A percentile compares a stretch with the other conserved stretches of the same genome.
phyloP scores from a whole-genome alignment of 2,329 filamentous ascomycete species.

The Cercospora sojina region DNA sequence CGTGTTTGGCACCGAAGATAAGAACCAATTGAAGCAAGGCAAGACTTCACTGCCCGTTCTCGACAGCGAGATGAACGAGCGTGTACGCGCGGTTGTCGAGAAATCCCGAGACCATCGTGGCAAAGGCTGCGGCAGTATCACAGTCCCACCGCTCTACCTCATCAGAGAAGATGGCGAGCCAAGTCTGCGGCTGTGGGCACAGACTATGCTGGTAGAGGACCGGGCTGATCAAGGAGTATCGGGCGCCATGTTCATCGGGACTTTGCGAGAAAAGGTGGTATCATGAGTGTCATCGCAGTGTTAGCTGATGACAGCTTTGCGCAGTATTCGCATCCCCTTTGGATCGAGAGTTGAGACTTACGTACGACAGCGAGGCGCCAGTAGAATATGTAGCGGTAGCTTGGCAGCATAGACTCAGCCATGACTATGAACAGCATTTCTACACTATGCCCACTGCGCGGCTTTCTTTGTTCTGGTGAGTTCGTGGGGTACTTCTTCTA shows the following conservation, averaged over 20 bases:
- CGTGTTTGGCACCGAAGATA: constrained; percentile 85
- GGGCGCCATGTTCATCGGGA: constrained; percentile 88
- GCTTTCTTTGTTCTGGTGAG: background rate
- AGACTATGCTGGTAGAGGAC: constrained; percentile 93
- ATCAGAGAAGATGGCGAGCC: constrained; percentile 95
- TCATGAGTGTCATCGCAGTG: constrained; percentile 24
- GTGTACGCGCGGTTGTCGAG: constrained; percentile 81
- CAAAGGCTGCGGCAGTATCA: constrained; percentile 87
- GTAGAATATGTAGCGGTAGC: background rate
- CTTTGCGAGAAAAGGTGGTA: constrained; percentile 86
- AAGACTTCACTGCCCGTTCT: constrained; percentile 84
- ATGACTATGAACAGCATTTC: constrained; percentile 3
- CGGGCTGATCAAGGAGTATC: constrained; percentile 91
- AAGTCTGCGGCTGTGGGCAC: constrained; percentile 91
- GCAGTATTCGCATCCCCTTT: background rate
- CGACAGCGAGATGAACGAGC: constrained; percentile 95
- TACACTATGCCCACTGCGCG: background rate
- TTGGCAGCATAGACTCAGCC: constrained; percentile 10
- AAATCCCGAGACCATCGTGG: constrained; percentile 88
- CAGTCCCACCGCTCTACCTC: constrained; percentile 88
- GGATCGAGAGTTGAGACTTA: background rate
- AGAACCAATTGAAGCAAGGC: constrained; percentile 81
- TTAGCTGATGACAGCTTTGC: background rate
- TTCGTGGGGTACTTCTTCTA: background rate
- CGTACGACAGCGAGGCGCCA: constrained; percentile 6